Conservation (phyloP, 306 rosid species). For the Castanea mollissima region DNA sequence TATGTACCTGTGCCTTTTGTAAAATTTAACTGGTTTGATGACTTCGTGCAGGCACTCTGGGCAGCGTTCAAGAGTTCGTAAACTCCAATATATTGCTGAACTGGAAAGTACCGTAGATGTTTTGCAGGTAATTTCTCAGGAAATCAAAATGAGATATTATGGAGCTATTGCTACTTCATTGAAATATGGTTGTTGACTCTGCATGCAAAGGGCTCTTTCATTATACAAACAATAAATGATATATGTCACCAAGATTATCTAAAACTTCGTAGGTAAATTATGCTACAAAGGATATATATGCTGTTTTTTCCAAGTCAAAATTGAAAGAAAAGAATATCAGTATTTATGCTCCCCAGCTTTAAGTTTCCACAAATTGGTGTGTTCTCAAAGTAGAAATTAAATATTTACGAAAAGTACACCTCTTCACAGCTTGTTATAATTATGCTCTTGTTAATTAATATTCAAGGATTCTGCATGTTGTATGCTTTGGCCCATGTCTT, state of each 20-base stretch:
- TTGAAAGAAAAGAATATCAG: neutral
- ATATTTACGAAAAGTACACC: neutral
- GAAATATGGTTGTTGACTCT: neutral
- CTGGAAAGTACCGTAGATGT: slow-evolving; percentile 42
- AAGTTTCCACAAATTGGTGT: neutral
- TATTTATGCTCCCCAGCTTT: neutral
- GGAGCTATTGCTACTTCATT: neutral
- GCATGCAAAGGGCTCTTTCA: neutral
- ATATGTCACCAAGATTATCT: neutral
- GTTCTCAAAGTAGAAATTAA: neutral
- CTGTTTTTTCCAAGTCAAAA: neutral
- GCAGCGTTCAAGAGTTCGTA: slow-evolving; percentile 55
- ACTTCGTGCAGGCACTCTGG: slow-evolving; percentile 42
- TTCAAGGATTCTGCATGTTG: neutral
- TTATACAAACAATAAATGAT: neutral
- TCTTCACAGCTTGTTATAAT: neutral
- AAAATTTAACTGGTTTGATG: neutral
- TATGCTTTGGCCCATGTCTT: neutral
- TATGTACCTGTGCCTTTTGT: neutral
- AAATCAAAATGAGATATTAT: neutral
- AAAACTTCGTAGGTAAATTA: neutral
- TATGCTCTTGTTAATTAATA: neutral
- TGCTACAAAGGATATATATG: neutral
- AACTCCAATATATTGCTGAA: slow-evolving; percentile 50
- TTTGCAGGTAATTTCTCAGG: slow-evolving; percentile 33